Evolutionary conservation across 805 yeast genomes (phyloP), one percentile per base, ranked within the genome.

Genomic region (Novakomyces olei): DNA sequence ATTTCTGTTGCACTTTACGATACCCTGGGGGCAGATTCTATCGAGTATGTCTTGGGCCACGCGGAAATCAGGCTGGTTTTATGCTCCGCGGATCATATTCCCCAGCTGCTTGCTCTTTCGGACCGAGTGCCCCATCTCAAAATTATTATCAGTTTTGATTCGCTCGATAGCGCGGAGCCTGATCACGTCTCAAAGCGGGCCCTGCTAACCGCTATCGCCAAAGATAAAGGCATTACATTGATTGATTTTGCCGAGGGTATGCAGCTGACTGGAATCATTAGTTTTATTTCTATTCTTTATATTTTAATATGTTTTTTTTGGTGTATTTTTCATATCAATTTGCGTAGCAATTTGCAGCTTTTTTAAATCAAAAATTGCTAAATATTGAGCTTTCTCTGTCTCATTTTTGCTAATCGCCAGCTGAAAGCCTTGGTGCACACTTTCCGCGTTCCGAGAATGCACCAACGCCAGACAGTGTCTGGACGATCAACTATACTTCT

Each of bases 401-500:
- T n/a, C n/a, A n/a, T n/a, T n/a, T n/a, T n/a, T n/a, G n/a, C n/a
- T n/a, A n/a, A n/a, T n/a, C n/a, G n/a, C n/a, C n/a, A n/a, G n/a
- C n/a, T 5, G 56, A 58, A 32, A 41, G 46, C 3, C 37, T 63
- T 36, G 68, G 65, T 32, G 44, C 41, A 38, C 47, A 61, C 36
- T 55, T 64, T 29, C 73, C 77, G 33, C 44, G 49, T 32, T 52
- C 61, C 27, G 44, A 48, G 37, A 44, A 48, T 26, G 65, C 66
- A 8, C 75, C 79, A 17, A 53, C 49, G 1, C 64, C 70, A 1
- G 61, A 65, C 10, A 60, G 64, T 16, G 30, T 63, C 14, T 69
- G 67, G 46, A 70, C 81, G 12, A 64, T 74, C 30, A 67, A 73
- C 5, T 73, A 72, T 47, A 74, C 83, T 2, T 69, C 78, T 0